A percentile compares a stretch with the other conserved stretches of the same genome.
Evolutionary conservation across 2,329 filamentous ascomycete genomes (phyloP).

Genomic region (Mycocentrospora acerina): DNA sequence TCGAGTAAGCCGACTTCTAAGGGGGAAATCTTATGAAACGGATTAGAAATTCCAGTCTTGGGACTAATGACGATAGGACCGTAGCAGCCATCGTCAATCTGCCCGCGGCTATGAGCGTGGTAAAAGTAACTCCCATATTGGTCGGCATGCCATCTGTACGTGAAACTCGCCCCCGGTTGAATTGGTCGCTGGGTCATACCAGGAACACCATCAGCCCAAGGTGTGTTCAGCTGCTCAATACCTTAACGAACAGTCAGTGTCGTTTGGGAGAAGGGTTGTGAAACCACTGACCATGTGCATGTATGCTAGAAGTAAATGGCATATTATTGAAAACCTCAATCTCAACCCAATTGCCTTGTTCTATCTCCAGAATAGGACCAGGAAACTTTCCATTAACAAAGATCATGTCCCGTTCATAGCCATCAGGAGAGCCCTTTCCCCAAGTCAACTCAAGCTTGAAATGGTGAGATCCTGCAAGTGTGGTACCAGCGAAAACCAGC

Average conservation of each 20-base stretch:
- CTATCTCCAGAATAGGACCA: conserved; percentile 20
- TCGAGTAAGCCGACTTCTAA: conserved; percentile 49
- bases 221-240: conserved; percentile 54
- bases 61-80: conserved; percentile 56
- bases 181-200: conserved; percentile 59
- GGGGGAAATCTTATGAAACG: conserved; percentile 53
- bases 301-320: conserved; percentile 52
- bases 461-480: conserved; percentile 8
- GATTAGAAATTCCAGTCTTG: conserved; percentile 42
- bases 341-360: conserved; percentile 26
- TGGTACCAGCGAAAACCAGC: conserved; percentile 7
- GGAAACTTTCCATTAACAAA: conserved; percentile 31
- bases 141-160: conserved; percentile 57
- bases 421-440: conserved; percentile 24
- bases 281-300: conserved; percentile 50
- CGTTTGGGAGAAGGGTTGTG: too few species aligned
- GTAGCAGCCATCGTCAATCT: conserved; percentile 62
- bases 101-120: conserved; percentile 58
- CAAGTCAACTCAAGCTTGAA: conserved; percentile 27
- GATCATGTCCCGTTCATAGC: conserved; percentile 26
- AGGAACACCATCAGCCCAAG: conserved; percentile 63
- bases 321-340: conserved; percentile 49
- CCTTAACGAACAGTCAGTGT: too few species aligned
- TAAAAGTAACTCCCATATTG: conserved; percentile 64
- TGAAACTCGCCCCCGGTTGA: conserved; percentile 50